Percentiles rank a stretch among this genome's conserved stretches.
These are phyloP conservation scores for Fraxinus platypoda DNA, from an alignment of 305 asterid species.

Conservation along the genomic window DNA sequence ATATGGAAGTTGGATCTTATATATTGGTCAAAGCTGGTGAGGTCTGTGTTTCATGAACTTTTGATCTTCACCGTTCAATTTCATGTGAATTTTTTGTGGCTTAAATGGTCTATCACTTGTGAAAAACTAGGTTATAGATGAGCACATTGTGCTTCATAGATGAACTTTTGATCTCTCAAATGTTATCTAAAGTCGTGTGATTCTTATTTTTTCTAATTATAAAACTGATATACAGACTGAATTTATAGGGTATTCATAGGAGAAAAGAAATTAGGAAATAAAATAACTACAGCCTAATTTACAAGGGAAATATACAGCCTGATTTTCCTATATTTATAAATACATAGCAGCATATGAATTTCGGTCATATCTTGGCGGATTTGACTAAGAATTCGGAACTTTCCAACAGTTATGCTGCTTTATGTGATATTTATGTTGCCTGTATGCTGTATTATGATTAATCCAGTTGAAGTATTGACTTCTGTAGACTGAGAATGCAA, in stretches of 20 bases:
- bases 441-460: not conserved
- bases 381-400: not conserved
- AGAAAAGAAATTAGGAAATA: not conserved
- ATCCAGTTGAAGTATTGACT: not conserved
- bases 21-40: conserved; percentile 99
- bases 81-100: conserved; percentile 9
- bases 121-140: not conserved
- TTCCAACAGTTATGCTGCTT: not conserved
- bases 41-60: conserved; percentile 61
- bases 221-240: not conserved
- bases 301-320: not conserved
- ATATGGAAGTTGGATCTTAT: conserved; percentile 73
- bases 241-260: not conserved
- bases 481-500: not conserved
- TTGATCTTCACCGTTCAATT: conserved; percentile 4
- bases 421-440: not conserved
- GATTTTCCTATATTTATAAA: no score
- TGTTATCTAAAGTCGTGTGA: not conserved
- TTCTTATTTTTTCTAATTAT: no score
- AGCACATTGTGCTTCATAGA: not conserved
- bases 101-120: not conserved
- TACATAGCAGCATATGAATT: no score
- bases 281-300: not conserved
- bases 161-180: not conserved
- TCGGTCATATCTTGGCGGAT: no score